Conservation (phyloP, 2,329 filamentous ascomycete genomes). For the Aspergillus glaucus region DNA sequence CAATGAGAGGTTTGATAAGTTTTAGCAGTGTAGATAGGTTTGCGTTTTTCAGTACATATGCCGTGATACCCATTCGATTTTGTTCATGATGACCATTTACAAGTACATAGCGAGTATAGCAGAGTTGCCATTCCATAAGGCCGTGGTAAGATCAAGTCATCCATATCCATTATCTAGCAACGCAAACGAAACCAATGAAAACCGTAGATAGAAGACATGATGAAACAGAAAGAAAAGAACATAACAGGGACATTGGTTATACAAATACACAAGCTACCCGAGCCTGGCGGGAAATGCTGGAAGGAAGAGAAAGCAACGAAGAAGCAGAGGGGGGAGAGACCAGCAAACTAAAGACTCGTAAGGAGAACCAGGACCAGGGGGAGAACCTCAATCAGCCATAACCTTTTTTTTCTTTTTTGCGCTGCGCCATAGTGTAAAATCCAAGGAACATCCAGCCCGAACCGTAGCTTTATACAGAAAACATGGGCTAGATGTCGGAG, state of each 20-base stretch:
- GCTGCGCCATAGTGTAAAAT: not conserved
- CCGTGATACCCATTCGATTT: conserved; percentile 1
- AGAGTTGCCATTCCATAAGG: too few species aligned
- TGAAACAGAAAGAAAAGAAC: conserved; percentile 10
- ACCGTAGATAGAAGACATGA: conserved; percentile 1
- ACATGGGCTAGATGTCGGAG: not conserved
- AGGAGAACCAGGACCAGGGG: conserved; percentile 5
- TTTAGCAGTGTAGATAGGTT: not conserved
- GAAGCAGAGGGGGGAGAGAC: not conserved
- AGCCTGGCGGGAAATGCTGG: conserved; percentile 18
- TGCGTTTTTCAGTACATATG: not conserved
- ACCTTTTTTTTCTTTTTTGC: conserved; percentile 3
- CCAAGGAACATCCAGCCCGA: not conserved
- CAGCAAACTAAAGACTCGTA: conserved; percentile 9
- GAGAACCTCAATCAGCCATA: conserved; percentile 4
- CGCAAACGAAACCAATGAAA: conserved; percentile 11
- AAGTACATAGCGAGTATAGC: too few species aligned
- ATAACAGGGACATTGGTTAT: conserved; percentile 22
- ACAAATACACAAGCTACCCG: conserved; percentile 32
- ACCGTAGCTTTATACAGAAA: not conserved
- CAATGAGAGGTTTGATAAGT: not conserved
- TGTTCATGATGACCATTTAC: not conserved
- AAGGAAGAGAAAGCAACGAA: conserved; percentile 8
- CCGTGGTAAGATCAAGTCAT: conserved; percentile 5
- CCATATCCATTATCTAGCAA: conserved; percentile 25